Base-by-base conservation (phyloP, 108 stramenopile species). In the Stephanodiscus triporus region DNA sequence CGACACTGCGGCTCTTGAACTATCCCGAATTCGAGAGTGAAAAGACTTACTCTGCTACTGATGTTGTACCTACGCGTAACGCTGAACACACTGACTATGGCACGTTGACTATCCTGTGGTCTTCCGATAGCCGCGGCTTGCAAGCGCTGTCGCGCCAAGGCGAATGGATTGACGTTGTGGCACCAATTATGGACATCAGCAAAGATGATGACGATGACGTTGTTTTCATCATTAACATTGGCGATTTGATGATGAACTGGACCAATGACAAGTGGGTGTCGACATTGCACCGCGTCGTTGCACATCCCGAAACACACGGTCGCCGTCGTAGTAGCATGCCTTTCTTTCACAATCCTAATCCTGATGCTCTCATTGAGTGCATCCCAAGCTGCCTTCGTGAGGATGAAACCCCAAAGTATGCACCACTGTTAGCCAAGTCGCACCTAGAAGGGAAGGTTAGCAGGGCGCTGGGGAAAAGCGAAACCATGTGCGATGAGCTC, bases 1-100 rank as follows among this genome's bases (percentile, higher is more conserved):
- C 82, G 55, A 93, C 92, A 6, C 73, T 96, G 27, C 82, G 95
- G 50, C 66, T 91, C 27, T 68, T 94, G 37, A 91, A 94, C 73
- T 96, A 96, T 72, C 92, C 87, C 22, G 68, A 78, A 0, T 20
- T 84, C 22, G 56, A 78, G 75, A 40, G 29, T 26, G 13, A 50
- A 22, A 19, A 19, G 49, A 56, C 20, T 26, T 40, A 75, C 47
- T 37, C n/a, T 53, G 60, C 30, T 22, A 30, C 50, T 5, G 24
- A 8, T 11, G 27, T 34, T 29, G 48, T 74, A 20, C 68, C 63
- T 38, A 70, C 87, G 54, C 82, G 90, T 40, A 91, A 91, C 13
- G 87, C 84, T 10, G 89, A 88, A 0, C 93, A 95, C 78, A 94
- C 96, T 9, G 94, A 95, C 70, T 97, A 97, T 73, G 96, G 94